Conservation (phyloP, 179 eudicot species). For the Heliamphora ciliata region DNA sequence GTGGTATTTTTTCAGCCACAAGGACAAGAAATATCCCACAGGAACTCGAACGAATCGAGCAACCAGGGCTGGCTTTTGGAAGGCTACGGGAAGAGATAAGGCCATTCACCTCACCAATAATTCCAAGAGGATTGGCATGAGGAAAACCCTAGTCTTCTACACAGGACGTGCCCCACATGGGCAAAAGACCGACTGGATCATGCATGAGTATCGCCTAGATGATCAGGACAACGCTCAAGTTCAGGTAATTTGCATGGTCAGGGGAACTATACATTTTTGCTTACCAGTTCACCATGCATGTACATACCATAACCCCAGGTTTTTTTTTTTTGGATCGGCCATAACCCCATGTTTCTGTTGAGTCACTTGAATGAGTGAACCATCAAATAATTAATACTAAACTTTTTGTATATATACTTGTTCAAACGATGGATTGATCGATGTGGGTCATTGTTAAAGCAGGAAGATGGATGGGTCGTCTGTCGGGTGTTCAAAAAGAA, state of each 20-base stretch:
- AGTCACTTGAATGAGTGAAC: too few relatives aligned
- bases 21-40: constrained; percentile 87
- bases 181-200: constrained; percentile 88
- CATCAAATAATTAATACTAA: too few relatives aligned
- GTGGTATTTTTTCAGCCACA: constrained; percentile 95
- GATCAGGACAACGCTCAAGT: constrained; percentile 27
- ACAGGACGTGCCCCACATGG: constrained; percentile 97
- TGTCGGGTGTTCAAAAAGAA: constrained; percentile 56
- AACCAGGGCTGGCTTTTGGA: constrained; percentile 80
- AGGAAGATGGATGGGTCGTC: constrained; percentile 71
- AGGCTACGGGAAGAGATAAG: constrained; percentile 91
- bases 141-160: constrained; percentile 87
- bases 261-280: too few relatives aligned
- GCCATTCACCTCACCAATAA: constrained; percentile 45
- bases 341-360: too few relatives aligned
- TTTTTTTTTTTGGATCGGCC: too few relatives aligned
- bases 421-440: too few relatives aligned
- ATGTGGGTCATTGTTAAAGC: constrained; percentile 9
- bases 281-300: background rate
- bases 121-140: constrained; percentile 71
- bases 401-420: too few relatives aligned
- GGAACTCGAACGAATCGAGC: constrained; percentile 86
- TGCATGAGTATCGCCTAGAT: constrained; percentile 90
- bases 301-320: background rate
- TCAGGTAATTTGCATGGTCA: too few relatives aligned